Evolutionary conservation across 2,329 filamentous ascomycete species (phyloP), one percentile per base, ranked within the genome.

Genomic region (Lomentospora prolificans): DNA sequence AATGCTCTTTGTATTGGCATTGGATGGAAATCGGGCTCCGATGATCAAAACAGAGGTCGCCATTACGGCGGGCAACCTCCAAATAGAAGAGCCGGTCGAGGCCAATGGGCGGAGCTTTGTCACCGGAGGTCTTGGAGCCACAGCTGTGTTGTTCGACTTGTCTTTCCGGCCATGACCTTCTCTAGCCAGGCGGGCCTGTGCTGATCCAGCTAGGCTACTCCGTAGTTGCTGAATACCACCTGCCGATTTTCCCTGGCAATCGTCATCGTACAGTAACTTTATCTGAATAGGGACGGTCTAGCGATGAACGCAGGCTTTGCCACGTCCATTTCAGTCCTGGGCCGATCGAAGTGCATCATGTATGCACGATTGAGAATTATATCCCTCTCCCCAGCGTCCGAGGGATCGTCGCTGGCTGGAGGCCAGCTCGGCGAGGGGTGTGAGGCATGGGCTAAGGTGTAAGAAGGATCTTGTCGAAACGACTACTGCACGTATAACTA

Each of bases 211-310:
- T 8, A 7, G 10, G 14, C 33, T 39, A n/a, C 33, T 39, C 12
- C 17, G 33, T 6, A 39, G 17, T 12, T n/a, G n/a, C n/a, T n/a
- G n/a, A n/a, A n/a, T n/a, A n/a, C n/a, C n/a, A n/a, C n/a, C n/a
- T n/a, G n/a, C 33, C 33, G 33, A 39, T 39, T 17, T n/a, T 5
- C n/a, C n/a, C n/a, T n/a, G n/a, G n/a, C n/a, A n/a, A 50, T 24
- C 46, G 46, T 50, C 46, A 50, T 50, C n/a, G 27, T 50, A 50
- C 46, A 50, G 46, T 8, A 27, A 14, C 46, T 28, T 27, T 28
- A 50, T 10, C 46, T 50, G 7, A 24, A 50, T 50, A 12, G 8
- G 46, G 50, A 9, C 14, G 14, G 33, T 17, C 33, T 39, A 39
- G 33, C 17, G 33, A 39, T 39, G 33, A 12, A 7, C 4, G 24